Conservation (phyloP, 1,284 basidiomycete species). For the Tilletia walkeri region DNA sequence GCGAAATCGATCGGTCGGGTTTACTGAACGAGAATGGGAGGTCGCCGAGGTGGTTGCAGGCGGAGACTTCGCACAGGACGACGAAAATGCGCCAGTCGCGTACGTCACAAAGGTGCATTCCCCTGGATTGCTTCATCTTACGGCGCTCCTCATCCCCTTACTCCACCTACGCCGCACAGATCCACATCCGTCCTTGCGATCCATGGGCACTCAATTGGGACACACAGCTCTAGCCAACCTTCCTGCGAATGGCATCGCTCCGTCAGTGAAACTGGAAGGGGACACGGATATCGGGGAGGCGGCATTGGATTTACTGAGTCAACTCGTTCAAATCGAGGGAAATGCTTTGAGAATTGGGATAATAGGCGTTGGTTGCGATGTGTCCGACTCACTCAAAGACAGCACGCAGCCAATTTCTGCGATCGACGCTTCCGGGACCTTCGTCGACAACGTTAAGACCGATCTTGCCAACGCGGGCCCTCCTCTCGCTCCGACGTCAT, state of each 20-base stretch:
- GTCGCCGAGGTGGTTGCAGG: neutral
- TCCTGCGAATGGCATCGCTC: conserved; percentile 6
- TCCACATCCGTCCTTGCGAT: neutral
- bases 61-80: neutral
- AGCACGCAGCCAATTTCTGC: too few species aligned
- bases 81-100: neutral
- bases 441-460: neutral
- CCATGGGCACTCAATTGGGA: neutral
- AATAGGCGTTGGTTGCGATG: neutral
- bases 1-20: conserved; percentile 9
- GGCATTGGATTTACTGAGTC: conserved; percentile 47
- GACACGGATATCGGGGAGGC: conserved; percentile 47
- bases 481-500: neutral
- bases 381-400: neutral
- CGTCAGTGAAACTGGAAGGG: conserved; percentile 10
- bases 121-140: conserved; percentile 32
- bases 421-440: neutral
- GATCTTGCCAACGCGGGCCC: neutral
- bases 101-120: conserved; percentile 22
- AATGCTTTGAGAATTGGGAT: conserved; percentile 39
- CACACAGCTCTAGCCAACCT: conserved; percentile 1
- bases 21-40: conserved; percentile 12
- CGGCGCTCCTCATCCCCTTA: conserved; percentile 39
- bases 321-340: conserved; percentile 42
- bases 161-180: conserved; percentile 39